These are phyloP conservation scores for Starmerella stigmatis DNA, from an alignment of 805 yeast genomes.

Conservation along the genomic window DNA sequence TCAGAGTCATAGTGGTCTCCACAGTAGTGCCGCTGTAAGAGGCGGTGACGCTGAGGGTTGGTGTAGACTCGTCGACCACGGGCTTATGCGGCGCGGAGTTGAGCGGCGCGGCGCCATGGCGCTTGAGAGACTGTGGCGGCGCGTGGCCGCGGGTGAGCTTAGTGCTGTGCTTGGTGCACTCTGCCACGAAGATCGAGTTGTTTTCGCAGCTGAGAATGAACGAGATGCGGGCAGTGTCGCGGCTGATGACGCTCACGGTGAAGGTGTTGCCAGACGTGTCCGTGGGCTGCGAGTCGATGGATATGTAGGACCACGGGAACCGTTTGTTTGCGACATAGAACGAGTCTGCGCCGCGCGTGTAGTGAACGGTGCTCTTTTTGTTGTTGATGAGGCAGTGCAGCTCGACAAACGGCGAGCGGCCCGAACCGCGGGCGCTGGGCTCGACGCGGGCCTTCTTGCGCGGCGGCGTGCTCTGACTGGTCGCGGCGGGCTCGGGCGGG, in stretches of 20 bases:
- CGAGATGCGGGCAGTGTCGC: neutral
- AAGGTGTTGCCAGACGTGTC: neutral
- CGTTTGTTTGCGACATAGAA: no score
- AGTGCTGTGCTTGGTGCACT: neutral
- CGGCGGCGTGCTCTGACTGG: neutral
- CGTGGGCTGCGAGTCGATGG: neutral
- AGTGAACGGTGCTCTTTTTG: no score
- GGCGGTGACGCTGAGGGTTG: no score
- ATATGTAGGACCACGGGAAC: no score
- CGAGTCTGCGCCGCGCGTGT: no score
- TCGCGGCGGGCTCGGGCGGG: neutral
- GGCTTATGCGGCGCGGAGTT: no score
- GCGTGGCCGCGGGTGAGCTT: neutral
- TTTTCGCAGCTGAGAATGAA: neutral
- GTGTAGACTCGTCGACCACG: no score
- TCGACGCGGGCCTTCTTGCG: neutral
- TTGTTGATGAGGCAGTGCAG: no score
- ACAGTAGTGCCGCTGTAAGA: no score
- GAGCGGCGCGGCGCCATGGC: no score
- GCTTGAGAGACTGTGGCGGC: neutral
- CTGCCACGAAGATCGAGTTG: neutral
- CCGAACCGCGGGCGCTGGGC: neutral
- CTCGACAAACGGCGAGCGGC: no score
- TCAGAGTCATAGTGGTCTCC: neutral
- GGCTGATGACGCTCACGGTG: neutral